Evolutionary conservation across 2,329 filamentous ascomycete genomes (phyloP), one percentile per base, ranked within the genome.

Genomic region (Neofusicoccum ribis): DNA sequence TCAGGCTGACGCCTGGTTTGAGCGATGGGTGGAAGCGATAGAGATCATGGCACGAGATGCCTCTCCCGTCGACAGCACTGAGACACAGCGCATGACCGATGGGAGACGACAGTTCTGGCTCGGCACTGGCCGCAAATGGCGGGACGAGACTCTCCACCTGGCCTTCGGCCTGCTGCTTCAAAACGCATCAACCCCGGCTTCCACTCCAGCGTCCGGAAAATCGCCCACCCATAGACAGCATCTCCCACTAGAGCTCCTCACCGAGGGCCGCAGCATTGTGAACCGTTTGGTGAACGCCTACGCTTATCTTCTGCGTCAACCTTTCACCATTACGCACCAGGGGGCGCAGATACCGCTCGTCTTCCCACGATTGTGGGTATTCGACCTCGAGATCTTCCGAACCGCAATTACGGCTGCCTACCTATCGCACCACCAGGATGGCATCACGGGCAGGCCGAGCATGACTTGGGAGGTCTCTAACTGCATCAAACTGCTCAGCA

Each of bases 391-490:
- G 17, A 20, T 65, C 4, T 65, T 65, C 39, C 54, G 63, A 1
- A 52, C 50, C 6, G 63, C 52, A 1, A 47, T 65, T 27, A 65
- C 63, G 11, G 63, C 63, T 2, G 63, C 63, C 1, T 65, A 52
- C 8, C 52, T 65, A 14, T 39, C 63, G 14, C 51, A 60, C 17
- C 59, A 62, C 3, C 44, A 20, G 2, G 59, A 62, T 5, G 31
- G 27, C 27, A 15, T 15, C 5, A 7, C 23, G 2, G 46, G 61
- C 39, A 41, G 27, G 37, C 23, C 27, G 3, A 44, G 41, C 31
- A 51, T 65, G 63, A 61, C 56, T 5, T 65, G 63, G 63, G 63
- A 65, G n/a, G 41, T 65, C 5, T 36, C 63, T 8, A 44, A 50
- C 9, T 65, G 63, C 56, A 34, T 65, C 37, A 65, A 65, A 17